phyloP scores from a whole-genome alignment of 2,329 filamentous ascomycete genomes.

The Sporothrix mexicana region DNA sequence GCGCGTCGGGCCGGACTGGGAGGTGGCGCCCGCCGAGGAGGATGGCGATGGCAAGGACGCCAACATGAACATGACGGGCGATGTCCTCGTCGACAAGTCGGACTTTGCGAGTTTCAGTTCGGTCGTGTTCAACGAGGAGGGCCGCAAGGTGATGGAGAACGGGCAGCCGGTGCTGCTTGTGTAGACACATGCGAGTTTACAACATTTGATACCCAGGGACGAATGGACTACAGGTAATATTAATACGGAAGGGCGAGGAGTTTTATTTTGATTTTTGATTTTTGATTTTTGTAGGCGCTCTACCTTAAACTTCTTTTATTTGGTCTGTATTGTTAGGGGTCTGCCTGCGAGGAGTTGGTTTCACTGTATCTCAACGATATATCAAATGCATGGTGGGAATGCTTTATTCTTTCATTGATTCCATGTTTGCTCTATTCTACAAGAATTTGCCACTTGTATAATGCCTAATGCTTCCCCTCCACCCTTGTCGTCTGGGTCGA shows the following conservation, averaged over 20 bases:
- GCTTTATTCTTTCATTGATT: no score
- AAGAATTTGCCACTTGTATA: not conserved
- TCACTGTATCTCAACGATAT: no score
- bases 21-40: slow-evolving; percentile 33
- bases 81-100: slow-evolving; percentile 40
- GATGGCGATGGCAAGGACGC: slow-evolving; percentile 37
- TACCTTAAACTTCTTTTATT: no score
- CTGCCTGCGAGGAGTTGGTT: no score
- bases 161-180: slow-evolving; percentile 18
- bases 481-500: not conserved
- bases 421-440: no score
- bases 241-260: not conserved
- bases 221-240: not conserved
- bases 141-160: slow-evolving; percentile 35
- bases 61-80: not conserved
- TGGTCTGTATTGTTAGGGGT: no score
- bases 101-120: slow-evolving; percentile 48
- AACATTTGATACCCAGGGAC: not conserved
- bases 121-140: slow-evolving; percentile 46
- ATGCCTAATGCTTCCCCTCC: not conserved
- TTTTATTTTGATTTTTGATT: no score
- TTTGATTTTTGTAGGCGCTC: no score
- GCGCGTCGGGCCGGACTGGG: slow-evolving; percentile 42
- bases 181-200: not conserved
- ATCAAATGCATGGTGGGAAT: no score